Base-by-base conservation (phyloP, 2,329 filamentous ascomycete species). In the Monilinia fructicola region DNA sequence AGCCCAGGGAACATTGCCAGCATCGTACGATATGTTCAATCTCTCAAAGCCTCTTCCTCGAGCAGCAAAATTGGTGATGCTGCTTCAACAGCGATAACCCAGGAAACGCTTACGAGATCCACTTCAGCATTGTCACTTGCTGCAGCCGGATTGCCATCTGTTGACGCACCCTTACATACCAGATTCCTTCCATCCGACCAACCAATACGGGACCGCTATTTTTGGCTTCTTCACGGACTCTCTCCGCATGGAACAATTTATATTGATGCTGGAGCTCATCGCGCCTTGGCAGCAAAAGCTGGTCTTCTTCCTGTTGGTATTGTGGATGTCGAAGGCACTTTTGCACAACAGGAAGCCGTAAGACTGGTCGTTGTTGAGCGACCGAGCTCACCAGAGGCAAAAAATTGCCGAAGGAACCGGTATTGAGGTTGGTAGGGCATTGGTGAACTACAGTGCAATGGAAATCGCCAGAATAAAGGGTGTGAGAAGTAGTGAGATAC, bases 201-300 rank as follows among this genome's bases (percentile, higher is more conserved):
- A 35, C 93, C 94, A 0, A 95, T 98, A 68, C 88, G 92, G 66
- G 95, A 97, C 77, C 90, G 94, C 69, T 93, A 95, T 76, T 98
- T 99, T 83, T 99, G 95, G 95, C 88, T 99, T 59, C 84, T 98
- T 0, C 92, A 99, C 78, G 95, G 94, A 12, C 87, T 97, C 14
- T 88, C 89, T 31, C 92, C 95, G 0, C 93, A 96, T 74, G 95
- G 95, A 18, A 96, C 90, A 2, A 77, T 99, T 35, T 98, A 92
- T 79, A 96, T 99, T 73, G 95, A 99, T 80, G 81, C 86, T n/a
- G 95, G 95, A 53, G 94, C 94, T 4, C 88, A 93, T 79, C 82
- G 84, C 44, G 95, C 94, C 0, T 84, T 98, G 3, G 81, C 87
- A 21, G 87, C 89, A 75, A 96, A 96, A 79, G 93, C 93, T 0